Percentiles rank a stretch among this genome's conserved stretches.
These are phyloP conservation scores for Kokia cookei DNA, from an alignment of 441 rosid genomes.

Conservation along the genomic window DNA sequence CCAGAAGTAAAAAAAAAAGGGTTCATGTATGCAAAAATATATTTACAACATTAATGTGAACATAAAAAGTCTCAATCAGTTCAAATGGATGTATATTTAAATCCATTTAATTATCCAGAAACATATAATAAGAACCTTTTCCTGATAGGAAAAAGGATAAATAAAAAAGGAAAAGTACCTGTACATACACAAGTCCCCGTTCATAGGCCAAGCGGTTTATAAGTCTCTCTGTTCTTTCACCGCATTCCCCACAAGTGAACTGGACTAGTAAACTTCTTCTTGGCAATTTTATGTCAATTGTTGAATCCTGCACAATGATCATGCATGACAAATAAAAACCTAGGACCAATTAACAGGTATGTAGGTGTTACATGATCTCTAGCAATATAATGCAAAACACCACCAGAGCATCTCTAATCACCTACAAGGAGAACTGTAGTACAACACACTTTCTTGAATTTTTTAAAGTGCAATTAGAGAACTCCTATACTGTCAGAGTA, in stretches of 20 bases:
- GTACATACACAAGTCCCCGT: constrained; percentile 73
- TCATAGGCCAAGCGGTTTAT: constrained; percentile 79
- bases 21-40: neutral
- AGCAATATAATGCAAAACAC: neutral
- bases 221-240: constrained; percentile 76
- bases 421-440: neutral
- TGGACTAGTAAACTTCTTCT: constrained; percentile 77
- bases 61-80: neutral
- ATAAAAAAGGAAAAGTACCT: constrained; percentile 35
- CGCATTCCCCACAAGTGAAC: constrained; percentile 73
- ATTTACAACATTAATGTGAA: neutral
- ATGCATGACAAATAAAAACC: neutral
- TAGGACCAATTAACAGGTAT: neutral
- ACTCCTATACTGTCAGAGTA: neutral
- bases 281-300: constrained; percentile 59
- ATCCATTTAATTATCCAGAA: constrained; percentile 3
- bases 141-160: neutral
- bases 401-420: neutral
- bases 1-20: neutral
- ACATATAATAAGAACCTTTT: neutral
- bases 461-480: neutral
- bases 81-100: neutral
- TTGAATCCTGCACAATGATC: constrained; percentile 32
- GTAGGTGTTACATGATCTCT: neutral
- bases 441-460: neutral